Evolutionary conservation across 1,284 basidiomycete species (phyloP).

Genomic region (Hemileia vastatrix): DNA sequence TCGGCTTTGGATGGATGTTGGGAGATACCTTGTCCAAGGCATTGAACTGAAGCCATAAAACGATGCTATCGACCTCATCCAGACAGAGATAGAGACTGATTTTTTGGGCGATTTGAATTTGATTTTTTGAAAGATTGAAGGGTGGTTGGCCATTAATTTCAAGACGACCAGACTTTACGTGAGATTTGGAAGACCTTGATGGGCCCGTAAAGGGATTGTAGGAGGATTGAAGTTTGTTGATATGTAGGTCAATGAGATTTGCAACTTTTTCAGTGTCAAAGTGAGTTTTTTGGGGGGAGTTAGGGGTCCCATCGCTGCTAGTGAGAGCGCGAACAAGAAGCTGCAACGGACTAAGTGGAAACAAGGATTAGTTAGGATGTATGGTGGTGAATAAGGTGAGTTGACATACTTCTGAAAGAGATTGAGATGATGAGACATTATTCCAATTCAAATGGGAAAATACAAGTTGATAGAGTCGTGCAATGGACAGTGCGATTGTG

Average conservation of each 20-base stretch:
- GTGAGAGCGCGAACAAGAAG: too few species aligned
- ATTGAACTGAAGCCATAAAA: slow-evolving; percentile 20
- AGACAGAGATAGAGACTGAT: slow-evolving; percentile 13
- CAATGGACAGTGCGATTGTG: too few species aligned
- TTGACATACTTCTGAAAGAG: slow-evolving; percentile 1
- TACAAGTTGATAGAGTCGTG: too few species aligned
- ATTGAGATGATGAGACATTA: slow-evolving; percentile 9
- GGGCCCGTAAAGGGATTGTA: slow-evolving; percentile 14
- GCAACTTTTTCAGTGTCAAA: too few species aligned
- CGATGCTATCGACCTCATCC: slow-evolving; percentile 8
- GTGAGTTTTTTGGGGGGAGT: too few species aligned
- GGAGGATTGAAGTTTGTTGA: slow-evolving; percentile 11
- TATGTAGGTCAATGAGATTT: slow-evolving; percentile 19
- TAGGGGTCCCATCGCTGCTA: too few species aligned
- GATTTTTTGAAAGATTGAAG: slow-evolving; percentile 7
- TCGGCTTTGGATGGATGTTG: neutral
- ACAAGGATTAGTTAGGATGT: too few species aligned
- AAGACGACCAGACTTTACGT: slow-evolving; percentile 6
- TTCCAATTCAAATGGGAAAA: too few species aligned
- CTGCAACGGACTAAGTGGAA: too few species aligned
- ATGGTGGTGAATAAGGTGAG: too few species aligned
- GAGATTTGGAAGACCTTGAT: slow-evolving; percentile 7
- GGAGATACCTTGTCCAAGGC: neutral
- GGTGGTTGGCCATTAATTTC: slow-evolving; percentile 2
- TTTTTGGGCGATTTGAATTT: slow-evolving; percentile 3